Percentiles rank a stretch among this genome's conserved stretches.
Evolutionary conservation across 192 early-diverging fungal species (phyloP).

Genomic region (Backusella macrospora): DNA sequence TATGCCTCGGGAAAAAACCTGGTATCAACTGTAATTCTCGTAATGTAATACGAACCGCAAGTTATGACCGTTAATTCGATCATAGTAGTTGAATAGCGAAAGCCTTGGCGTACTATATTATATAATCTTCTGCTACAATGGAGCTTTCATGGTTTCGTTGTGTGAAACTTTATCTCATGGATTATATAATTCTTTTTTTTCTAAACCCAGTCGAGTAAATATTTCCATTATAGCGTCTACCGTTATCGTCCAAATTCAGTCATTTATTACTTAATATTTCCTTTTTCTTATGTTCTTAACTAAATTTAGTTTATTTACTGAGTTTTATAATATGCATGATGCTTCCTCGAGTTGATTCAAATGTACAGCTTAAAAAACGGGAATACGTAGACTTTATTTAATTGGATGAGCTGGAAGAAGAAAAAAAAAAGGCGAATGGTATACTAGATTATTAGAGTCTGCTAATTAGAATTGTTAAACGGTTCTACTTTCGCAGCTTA

Average conservation of each 20-base stretch:
- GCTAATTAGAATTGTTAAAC: no score
- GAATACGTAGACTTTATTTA: background rate
- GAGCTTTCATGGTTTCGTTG: background rate
- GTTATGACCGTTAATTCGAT: background rate
- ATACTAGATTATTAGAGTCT: no score
- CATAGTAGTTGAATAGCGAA: background rate
- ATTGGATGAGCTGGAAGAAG: background rate
- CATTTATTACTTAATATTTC: background rate
- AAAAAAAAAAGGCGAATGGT: no score
- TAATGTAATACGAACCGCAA: no score
- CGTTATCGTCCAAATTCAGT: background rate
- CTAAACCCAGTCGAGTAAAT: constrained; percentile 1
- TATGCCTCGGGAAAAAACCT: background rate
- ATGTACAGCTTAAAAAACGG: no score
- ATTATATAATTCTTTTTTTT: background rate
- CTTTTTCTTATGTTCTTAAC: background rate
- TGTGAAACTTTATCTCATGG: background rate
- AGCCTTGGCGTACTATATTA: background rate
- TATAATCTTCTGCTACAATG: background rate
- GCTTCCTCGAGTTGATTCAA: background rate
- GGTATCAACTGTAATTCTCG: background rate
- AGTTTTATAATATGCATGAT: background rate
- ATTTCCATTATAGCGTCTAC: background rate
- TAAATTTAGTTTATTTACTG: background rate
- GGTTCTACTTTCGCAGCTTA: no score